phyloP scores from a whole-genome alignment of 805 yeast genomes.

The Wickerhamiella shivajii region DNA sequence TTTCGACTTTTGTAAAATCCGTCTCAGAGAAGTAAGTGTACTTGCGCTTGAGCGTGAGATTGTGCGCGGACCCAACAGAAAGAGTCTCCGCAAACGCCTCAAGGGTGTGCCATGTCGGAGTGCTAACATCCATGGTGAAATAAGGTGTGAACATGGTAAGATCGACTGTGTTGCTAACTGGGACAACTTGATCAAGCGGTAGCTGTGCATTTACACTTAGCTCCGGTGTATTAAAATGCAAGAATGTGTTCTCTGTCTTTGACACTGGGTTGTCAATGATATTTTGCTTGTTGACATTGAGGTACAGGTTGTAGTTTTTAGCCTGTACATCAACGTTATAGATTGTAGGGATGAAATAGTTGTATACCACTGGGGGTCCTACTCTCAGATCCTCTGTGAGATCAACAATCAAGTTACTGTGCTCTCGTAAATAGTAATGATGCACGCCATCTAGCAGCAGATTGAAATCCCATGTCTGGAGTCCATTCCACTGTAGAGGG shows the following conservation, averaged over 20 bases:
- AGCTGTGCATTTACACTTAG: constrained; percentile 34
- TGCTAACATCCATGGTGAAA: constrained; percentile 48
- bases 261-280: constrained; percentile 83
- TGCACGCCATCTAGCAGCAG: constrained; percentile 38
- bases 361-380: constrained; percentile 53
- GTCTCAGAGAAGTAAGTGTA: constrained; percentile 41
- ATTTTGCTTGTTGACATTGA: constrained; percentile 78
- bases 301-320: constrained; percentile 39
- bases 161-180: constrained; percentile 16
- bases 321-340: constrained; percentile 51
- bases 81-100: constrained; percentile 51
- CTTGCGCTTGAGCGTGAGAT: constrained; percentile 48
- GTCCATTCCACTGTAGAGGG: constrained; percentile 77
- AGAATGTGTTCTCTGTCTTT: constrained; percentile 59
- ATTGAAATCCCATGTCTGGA: constrained; percentile 50
- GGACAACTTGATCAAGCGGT: constrained; percentile 37
- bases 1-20: constrained; percentile 29
- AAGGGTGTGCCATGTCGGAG: constrained; percentile 89
- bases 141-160: constrained; percentile 30
- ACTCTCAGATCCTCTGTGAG: constrained; percentile 60
- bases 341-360: constrained; percentile 55
- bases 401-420: constrained; percentile 58
- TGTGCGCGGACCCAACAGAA: constrained; percentile 51
- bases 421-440: constrained; percentile 67
- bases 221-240: constrained; percentile 55